Conservation (phyloP, 257 asterid species). For the Solanum chaucha region DNA sequence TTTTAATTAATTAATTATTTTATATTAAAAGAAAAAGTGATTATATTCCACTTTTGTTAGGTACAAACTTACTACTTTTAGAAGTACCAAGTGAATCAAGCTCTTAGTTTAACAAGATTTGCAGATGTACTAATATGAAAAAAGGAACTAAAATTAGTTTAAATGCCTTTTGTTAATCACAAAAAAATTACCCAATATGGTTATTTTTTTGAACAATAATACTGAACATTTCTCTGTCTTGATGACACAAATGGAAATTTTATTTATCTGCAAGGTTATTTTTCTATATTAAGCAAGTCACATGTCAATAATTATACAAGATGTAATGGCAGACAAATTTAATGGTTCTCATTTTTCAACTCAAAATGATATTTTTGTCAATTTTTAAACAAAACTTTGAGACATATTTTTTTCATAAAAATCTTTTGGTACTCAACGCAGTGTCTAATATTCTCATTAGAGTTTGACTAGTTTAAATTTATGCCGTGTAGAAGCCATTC, state of each 20-base stretch:
- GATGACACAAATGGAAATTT: not conserved
- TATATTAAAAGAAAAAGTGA: not conserved
- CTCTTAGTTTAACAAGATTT: not conserved
- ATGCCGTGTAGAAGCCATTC: not conserved
- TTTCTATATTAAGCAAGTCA: not conserved
- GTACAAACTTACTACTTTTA: not conserved
- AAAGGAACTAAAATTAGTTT: not conserved
- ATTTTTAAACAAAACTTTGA: not conserved
- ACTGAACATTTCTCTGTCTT: not conserved
- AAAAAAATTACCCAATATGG: not conserved
- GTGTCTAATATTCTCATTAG: rapidly evolving
- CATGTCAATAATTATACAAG: not conserved
- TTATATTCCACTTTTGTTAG: not conserved
- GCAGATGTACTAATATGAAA: not conserved
- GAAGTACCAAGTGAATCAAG: not conserved
- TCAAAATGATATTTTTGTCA: not conserved
- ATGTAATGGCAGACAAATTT: not conserved
- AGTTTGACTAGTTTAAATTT: rapidly evolving
- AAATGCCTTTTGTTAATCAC: not conserved
- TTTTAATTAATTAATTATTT: not conserved
- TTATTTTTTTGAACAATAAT: not conserved
- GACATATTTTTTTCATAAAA: too few species aligned
- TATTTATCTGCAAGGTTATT: not conserved
- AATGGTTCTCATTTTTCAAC: not conserved
- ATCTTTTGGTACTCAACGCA: not conserved